Evolutionary conservation across 768 basidiomycete genomes (phyloP).

Genomic region (Candolleomyces eurysporus): DNA sequence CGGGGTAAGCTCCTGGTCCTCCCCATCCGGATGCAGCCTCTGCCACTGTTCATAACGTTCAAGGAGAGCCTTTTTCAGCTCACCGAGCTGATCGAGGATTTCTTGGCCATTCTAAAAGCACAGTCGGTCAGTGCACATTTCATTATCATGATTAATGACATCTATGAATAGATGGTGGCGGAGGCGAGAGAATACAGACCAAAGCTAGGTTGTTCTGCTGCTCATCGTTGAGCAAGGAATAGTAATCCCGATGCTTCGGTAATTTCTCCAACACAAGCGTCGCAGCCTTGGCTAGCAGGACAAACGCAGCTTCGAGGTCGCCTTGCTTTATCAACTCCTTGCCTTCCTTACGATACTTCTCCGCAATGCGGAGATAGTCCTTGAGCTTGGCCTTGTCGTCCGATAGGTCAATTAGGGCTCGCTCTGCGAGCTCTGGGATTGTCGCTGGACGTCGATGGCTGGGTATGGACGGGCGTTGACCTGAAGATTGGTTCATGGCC

Average conservation of each 20-base stretch:
- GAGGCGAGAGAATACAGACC: slow-evolving; percentile 44
- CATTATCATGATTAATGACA: neutral
- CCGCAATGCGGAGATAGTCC: slow-evolving; percentile 62
- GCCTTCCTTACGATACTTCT: slow-evolving; percentile 57
- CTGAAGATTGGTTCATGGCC: neutral
- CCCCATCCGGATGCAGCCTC: slow-evolving; percentile 38
- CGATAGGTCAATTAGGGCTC: slow-evolving; percentile 54
- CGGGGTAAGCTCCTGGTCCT: slow-evolving; percentile 22
- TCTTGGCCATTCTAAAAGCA: slow-evolving; percentile 65
- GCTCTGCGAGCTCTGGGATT: slow-evolving; percentile 65
- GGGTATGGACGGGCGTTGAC: neutral
- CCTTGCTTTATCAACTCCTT: slow-evolving; percentile 43
- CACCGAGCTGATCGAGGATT: slow-evolving; percentile 63
- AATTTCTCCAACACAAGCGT: slow-evolving; percentile 77
- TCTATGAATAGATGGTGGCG: neutral
- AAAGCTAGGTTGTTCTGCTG: slow-evolving; percentile 67
- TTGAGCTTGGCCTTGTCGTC: slow-evolving; percentile 62
- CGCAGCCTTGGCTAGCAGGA: slow-evolving; percentile 70
- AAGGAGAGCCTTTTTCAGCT: slow-evolving; percentile 63
- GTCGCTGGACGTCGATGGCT: slow-evolving; percentile 43
- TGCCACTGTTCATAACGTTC: slow-evolving; percentile 64
- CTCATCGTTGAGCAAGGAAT: slow-evolving; percentile 46
- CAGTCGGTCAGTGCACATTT: neutral
- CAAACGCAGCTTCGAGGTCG: slow-evolving; percentile 70
- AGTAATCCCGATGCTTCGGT: slow-evolving; percentile 70